A percentile compares a stretch with the other conserved stretches of the same genome.
Conservation (phyloP, 1,284 basidiomycete genomes). For the Microstroma glucosiphilum region DNA sequence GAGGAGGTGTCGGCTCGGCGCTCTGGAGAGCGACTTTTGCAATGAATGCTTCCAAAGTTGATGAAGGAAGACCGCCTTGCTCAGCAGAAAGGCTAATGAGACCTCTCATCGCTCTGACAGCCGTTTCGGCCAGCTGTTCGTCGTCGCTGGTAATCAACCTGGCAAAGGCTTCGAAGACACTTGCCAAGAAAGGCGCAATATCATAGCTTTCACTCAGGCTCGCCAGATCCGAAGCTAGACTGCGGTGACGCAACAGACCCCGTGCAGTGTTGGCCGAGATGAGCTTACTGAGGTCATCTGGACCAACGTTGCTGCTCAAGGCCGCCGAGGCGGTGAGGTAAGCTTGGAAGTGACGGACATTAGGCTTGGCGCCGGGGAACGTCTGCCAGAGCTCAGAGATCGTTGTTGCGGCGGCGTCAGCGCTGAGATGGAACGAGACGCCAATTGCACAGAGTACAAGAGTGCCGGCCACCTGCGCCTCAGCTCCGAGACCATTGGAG, state of each 20-base stretch:
- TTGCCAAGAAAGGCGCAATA: not conserved
- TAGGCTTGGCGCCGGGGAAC: no score
- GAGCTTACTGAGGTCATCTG: not conserved
- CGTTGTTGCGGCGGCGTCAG: constrained; percentile 30
- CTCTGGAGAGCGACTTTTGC: constrained; percentile 16
- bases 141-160: constrained; percentile 11
- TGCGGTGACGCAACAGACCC: not conserved
- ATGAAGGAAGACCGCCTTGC: constrained; percentile 20
- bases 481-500: constrained; percentile 21
- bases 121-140: constrained; percentile 22
- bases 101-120: constrained; percentile 28
- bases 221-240: not conserved
- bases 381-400: constrained; percentile 8
- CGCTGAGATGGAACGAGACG: constrained; percentile 35
- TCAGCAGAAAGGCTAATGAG: constrained; percentile 18
- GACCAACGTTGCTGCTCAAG: no score
- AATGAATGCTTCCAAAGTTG: constrained; percentile 17
- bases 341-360: no score
- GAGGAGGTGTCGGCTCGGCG: constrained; percentile 14
- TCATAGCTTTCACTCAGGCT: not conserved
- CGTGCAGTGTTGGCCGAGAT: not conserved
- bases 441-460: constrained; percentile 42
- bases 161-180: not conserved
- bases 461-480: constrained; percentile 34
- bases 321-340: no score